Base-by-base conservation (phyloP, 805 yeast genomes). In the Grigorovia yakushimaensis region DNA sequence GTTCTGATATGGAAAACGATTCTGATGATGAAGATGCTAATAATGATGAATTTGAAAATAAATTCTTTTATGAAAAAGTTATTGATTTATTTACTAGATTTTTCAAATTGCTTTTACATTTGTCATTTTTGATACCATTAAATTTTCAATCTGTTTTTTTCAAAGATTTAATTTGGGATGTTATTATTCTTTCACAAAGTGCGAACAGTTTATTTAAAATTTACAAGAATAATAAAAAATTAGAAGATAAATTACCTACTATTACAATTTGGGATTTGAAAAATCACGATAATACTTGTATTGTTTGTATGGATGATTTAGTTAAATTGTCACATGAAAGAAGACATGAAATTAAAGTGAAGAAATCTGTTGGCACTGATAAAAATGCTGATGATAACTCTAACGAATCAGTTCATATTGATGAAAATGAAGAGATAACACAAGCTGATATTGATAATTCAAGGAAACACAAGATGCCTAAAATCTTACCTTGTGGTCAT, bases 231-330 rank as follows among this genome's bases (percentile, higher is more conserved):
- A 67, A 84, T 10, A 76, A 76, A 43, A 77, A 80, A 55, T 68
- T 93, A 57, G 88, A 84, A 51, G 69, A 72, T 23, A 78, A 74
- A 51, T 70, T 93, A 45, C 67, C 69, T 7, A 74, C 78, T 50
- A 95, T 96, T 2, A 69, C 81, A 0, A 70, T 64, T 11, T 76
- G 68, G 24, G 93, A 88, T 45, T 67, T 88, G 47, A 72, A 58
- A 20, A 89, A 85, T 41, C 81, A 77, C 52, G 83, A 82, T 49
- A 67, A 70, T 61, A 60, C 85, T 22, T 84, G 98, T 66, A 88
- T 88, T 51, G 84, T 91, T 39, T 91, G 98, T 67, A 79, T 95
- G 56, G 98, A 93, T 55, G 95, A 87, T 51, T 83, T 91, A 91
- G 63, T 71, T 5, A 59, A 79, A 4, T 39, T 46, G 7, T 37